A percentile compares a stretch with the other conserved stretches of the same genome.
These are phyloP conservation scores for Exophiala sp. DNA, from an alignment of 2,329 filamentous ascomycete genomes.

Conservation along the genomic window DNA sequence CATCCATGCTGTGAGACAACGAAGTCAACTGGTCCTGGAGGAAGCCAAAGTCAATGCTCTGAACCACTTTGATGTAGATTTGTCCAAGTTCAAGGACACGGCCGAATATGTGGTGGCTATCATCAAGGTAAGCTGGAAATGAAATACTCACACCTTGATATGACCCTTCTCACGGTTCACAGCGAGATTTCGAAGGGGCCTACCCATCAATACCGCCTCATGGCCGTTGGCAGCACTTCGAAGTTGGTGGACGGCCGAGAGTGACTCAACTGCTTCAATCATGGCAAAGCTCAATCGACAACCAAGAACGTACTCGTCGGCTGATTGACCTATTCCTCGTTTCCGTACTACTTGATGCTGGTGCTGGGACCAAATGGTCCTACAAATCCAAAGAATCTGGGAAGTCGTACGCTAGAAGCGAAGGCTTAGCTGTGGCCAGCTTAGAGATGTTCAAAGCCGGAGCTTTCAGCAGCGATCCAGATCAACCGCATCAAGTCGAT, in stretches of 20 bases:
- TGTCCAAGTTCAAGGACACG: slow-evolving; percentile 77
- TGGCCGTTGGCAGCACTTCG: slow-evolving; percentile 62
- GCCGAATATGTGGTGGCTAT: slow-evolving; percentile 86
- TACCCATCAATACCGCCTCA: slow-evolving; percentile 78
- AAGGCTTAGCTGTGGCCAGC: slow-evolving; percentile 75
- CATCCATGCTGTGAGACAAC: slow-evolving; percentile 80
- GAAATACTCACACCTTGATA: background rate
- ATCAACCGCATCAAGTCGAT: slow-evolving; percentile 86
- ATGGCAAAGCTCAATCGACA: slow-evolving; percentile 60
- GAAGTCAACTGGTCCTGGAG: slow-evolving; percentile 68
- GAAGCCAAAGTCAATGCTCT: slow-evolving; percentile 75
- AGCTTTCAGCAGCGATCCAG: slow-evolving; percentile 63
- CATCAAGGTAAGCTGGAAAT: slow-evolving; percentile 68
- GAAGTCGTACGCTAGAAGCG: slow-evolving; percentile 75
- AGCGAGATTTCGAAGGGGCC: slow-evolving; percentile 68
- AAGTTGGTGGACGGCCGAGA: slow-evolving; percentile 53
- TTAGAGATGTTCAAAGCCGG: slow-evolving; percentile 93
- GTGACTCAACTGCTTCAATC: slow-evolving; percentile 44
- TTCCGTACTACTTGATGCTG: slow-evolving; percentile 62
- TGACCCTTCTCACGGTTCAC: slow-evolving; percentile 5
- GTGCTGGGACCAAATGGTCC: slow-evolving; percentile 84
- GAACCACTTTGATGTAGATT: slow-evolving; percentile 84
- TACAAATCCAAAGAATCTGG: slow-evolving; percentile 91
- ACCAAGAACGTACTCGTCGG: slow-evolving; percentile 54
- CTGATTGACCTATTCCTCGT: slow-evolving; percentile 62